Base-by-base conservation (phyloP, 805 yeast species). In the Candida namnaoensis region DNA sequence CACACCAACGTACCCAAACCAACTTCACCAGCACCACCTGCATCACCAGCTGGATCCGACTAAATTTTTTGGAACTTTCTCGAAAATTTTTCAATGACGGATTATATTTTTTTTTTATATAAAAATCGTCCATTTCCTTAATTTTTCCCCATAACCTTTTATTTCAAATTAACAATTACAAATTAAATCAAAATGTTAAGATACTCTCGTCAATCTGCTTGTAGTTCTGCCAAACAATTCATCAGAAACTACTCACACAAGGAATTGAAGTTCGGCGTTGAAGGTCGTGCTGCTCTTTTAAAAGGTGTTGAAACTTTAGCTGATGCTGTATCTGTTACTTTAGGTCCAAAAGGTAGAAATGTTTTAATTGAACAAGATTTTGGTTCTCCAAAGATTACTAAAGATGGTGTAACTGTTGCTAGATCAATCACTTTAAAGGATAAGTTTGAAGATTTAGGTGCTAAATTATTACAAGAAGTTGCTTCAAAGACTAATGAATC, bases 381-480 rank as follows among this genome's bases (percentile, higher is more conserved):
- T 53, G 97, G 96, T 51, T 78, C 95, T 41, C 99, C 99, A 55
- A 91, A 91, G 73, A 91, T 91, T 74, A 91, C 99, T 67, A 91
- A 91, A 72, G 99, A 91, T 64, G 99, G 99, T 77, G 97, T 88
- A 40, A 88, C 98, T 38, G 97, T 91, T 45, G 99, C 99, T 47
- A 78, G 75, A 58, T 80, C 95, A 42, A 79, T 91, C 56, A 76
- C 78, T 35, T 71, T 93, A 52, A 70, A 82, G 62, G 95, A 93
- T 72, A 87, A 82, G 66, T 91, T 90, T 58, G 98, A 91, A 72
- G 91, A 91, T 68, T 73, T 93, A 73, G 99, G 99, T 46, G 96
- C 96, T 44, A 87, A 86, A 70, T 74, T 91, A 51, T 71, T 91
- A 58, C 97, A 90, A 69, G 98, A 93, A 62, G 97, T 93, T 45